Base-by-base conservation (phyloP, 163 green algal species). In the Trebouxia gelatinosa region DNA sequence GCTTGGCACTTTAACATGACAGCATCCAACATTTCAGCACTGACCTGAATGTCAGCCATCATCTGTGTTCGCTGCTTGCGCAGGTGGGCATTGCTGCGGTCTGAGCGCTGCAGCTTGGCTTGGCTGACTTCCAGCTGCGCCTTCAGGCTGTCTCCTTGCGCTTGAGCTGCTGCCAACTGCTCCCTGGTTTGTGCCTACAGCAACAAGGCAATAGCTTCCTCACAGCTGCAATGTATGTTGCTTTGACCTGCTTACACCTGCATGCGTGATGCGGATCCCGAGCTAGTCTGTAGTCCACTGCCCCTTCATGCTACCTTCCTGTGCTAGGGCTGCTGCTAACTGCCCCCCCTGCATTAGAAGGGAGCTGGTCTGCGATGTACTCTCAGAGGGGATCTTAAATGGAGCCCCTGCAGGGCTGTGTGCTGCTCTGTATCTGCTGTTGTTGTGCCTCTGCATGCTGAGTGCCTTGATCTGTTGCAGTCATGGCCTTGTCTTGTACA, bases 81-180 rank as follows among this genome's bases (percentile, higher is more conserved):
- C 68, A 76, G 40, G 68, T 76, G 68, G 29, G 68, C 29, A 31
- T 76, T 59, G 68, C 68, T 76, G 68, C 68, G 68, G 28, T 76
- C 40, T 3, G 40, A 28, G 5, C 29, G 43, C 40, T 76, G 40
- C 40, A 62, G 43, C 40, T 61, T 59, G 68, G 68, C 68, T n/a
- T 43, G 68, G 2, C 31, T 29, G 40, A 62, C 68, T 43, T 76
- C 68, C 40, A 64, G n/a, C 40, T 59, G 43, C 32, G 29, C 29
- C 4, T 29, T 62, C 16, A 38, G 32, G 13, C 7, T 38, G 29
- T 76, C 68, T 17, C 23, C 43, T 43, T 76, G 40, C n/a, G 46
- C 43, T 19, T 28, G 31, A 9, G 40, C 43, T 62, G 68, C 68
- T 46, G 40, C 46, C 40, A 76, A 43, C 40, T 76, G 68, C 68